Base-by-base conservation (phyloP, 1,139 yeast species). In the Citeromyces hawaiiensis region DNA sequence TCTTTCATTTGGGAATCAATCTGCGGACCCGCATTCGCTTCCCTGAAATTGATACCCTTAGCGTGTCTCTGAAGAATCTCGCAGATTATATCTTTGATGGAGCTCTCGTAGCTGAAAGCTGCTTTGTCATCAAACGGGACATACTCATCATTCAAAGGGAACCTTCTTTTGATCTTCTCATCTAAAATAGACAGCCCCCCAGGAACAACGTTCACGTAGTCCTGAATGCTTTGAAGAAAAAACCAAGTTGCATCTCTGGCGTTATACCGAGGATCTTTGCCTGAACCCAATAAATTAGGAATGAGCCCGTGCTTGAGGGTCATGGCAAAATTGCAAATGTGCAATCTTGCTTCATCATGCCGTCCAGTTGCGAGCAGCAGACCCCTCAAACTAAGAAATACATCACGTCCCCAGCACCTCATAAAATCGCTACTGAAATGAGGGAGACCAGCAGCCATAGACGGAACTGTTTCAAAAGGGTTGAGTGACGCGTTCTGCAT, bases 321-420 rank as follows among this genome's bases (percentile, higher is more conserved):
- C 45, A 83, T 75, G 0, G 94, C 97, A 66, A 87, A 91, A 4
- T 82, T 85, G 40, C 88, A 61, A 45, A 91, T 85, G 54, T 91
- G 97, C 38, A 63, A 59, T 50, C 69, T 78, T 1, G 97, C 97
- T 42, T 80, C 91, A 3, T 81, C 83, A 51, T 56, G 74, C 42
- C 97, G 68, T 13, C 82, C 93, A 0, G 96, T 72, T 1, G 82
- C 79, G 34, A 88, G 61, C 44, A 87, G 61, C 38, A 88, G 65
- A 0, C 98, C 98, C 47, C 96, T 67, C 42, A 83, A 68, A 0
- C 96, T 72, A 42, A 91, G 80, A 54, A 91, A 91, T 2, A 87
- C 94, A 60, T 91, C 98, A 54, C 98, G 72, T 25, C 98, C 98
- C 98, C 98, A 91, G 56, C 96, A 86, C 59, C 98, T 71, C 95